Base-by-base conservation (phyloP, 2,329 filamentous ascomycete species). In the Xylariales sp. region DNA sequence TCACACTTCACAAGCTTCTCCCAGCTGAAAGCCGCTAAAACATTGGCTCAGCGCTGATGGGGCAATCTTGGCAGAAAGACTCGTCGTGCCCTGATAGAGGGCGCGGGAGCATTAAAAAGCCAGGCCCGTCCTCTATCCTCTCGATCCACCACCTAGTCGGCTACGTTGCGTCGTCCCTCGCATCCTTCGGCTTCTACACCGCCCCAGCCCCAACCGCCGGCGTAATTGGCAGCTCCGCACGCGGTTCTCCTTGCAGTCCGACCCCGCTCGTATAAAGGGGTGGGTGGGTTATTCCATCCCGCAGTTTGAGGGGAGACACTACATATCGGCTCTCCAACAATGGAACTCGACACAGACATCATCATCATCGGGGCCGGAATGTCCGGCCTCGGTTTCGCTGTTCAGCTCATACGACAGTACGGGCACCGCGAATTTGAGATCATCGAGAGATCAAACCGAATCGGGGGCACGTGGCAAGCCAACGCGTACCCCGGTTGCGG, bases 401-500 rank as follows among this genome's bases (percentile, higher is more conserved):
- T 63, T 43, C 63, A 69, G 14, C 60, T 69, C n/a, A 45, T 69
- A 8, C 63, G 59, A 10, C 32, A 66, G 10, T 69, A 56, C 32
- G 67, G 67, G 48, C 48, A 62, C 43, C 34, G 67, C 23, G 57
- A 54, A 6, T 69, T 69, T n/a, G 67, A 69, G 49, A 7, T 69
- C 16, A 63, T 66, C n/a, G 67, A 69, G 53, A 69, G 36, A 50
- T 30, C 55, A n/a, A 14, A 34, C 3, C 28, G 48, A 14, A 49
- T 69, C n/a, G 67, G 63, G 9, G 67, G 67, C 16, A 69, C 67
- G 4, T 69, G 67, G 67, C 53, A 14, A 49, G 50, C 54, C 1
- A 69, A 69, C n/a, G 12, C 67, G 23, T 69, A 69, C 57, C 67
- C 67, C 3, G 67, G 67, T 1, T 69, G 67, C 49, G 67, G 67